Conservation (phyloP, 169 alveolate genomes). For the Eimeria brunetti region DNA sequence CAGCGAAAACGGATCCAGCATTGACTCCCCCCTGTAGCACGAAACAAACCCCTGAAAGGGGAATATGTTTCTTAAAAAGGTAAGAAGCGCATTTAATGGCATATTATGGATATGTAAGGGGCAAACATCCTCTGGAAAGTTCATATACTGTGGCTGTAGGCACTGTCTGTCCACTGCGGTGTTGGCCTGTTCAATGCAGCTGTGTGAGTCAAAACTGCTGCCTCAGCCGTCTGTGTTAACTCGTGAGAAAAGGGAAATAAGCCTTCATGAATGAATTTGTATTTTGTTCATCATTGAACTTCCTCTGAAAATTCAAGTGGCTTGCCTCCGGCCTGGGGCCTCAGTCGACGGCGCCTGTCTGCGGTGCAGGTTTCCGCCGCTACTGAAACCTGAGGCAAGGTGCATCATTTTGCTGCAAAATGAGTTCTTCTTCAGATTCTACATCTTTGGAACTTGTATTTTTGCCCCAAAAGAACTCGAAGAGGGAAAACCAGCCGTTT, state of each 20-base stretch:
- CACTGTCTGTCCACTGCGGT: constrained; percentile 19
- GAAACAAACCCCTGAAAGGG: background rate
- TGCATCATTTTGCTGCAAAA: background rate
- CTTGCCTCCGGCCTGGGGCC: constrained; percentile 49
- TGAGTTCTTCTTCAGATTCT: constrained; percentile 5
- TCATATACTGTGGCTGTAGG: background rate
- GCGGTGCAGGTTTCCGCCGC: constrained; percentile 10
- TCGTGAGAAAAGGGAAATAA: background rate
- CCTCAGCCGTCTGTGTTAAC: background rate
- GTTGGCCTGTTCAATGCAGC: constrained; percentile 18
- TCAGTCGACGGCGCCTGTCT: constrained; percentile 61
- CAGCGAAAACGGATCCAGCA: background rate
- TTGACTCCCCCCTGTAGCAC: background rate
- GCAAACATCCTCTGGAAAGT: background rate
- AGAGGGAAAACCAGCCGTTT: background rate
- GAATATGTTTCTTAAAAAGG: background rate
- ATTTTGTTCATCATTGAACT: background rate
- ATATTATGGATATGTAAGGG: no score
- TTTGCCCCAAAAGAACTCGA: background rate
- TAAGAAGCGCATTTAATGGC: background rate
- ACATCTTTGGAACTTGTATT: background rate
- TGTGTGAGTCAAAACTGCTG: background rate
- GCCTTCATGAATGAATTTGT: background rate
- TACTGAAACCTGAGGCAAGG: background rate
- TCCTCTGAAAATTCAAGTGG: background rate